A percentile compares a stretch with the other conserved stretches of the same genome.
These are phyloP conservation scores for carrot (Daucus carota) DNA, from an alignment of 129 eudicot genomes.

Conservation along the genomic window DNA sequence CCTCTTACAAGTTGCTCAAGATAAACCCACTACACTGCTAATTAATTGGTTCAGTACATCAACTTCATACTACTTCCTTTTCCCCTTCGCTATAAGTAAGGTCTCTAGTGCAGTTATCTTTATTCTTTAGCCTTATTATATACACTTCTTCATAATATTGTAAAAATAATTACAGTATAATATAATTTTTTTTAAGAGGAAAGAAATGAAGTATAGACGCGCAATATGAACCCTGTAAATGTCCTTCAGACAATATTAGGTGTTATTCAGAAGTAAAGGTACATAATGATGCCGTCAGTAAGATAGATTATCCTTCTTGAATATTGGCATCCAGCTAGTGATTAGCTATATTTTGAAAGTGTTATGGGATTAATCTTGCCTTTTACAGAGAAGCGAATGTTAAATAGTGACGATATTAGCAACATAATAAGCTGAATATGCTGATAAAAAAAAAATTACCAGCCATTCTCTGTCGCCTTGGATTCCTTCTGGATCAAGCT, in stretches of 20 bases:
- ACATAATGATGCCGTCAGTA: neutral
- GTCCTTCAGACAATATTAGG: neutral
- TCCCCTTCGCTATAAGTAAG: neutral
- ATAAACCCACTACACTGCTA: neutral
- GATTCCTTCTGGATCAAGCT: slow-evolving; percentile 80
- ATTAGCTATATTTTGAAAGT: neutral
- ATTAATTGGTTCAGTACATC: too few species aligned
- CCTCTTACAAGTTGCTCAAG: neutral
- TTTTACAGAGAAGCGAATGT: neutral
- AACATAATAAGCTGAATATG: neutral
- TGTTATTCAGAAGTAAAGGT: neutral
- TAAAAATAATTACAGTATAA: too few species aligned
- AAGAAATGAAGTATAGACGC: too few species aligned
- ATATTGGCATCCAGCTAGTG: neutral
- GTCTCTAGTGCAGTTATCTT: neutral
- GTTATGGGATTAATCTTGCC: neutral
- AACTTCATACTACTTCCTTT: neutral
- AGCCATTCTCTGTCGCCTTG: slow-evolving; percentile 99
- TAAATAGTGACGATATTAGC: neutral
- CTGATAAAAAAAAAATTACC: slow-evolving; percentile 39
- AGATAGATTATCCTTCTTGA: neutral
- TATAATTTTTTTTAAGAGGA: too few species aligned
- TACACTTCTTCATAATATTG: neutral
- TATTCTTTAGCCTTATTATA: neutral
- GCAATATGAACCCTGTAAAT: neutral